A percentile compares a stretch with the other conserved stretches of the same genome.
These are phyloP conservation scores for Podospora pseudoanserina DNA, from an alignment of 495 filamentous ascomycete species.

Conservation along the genomic window DNA sequence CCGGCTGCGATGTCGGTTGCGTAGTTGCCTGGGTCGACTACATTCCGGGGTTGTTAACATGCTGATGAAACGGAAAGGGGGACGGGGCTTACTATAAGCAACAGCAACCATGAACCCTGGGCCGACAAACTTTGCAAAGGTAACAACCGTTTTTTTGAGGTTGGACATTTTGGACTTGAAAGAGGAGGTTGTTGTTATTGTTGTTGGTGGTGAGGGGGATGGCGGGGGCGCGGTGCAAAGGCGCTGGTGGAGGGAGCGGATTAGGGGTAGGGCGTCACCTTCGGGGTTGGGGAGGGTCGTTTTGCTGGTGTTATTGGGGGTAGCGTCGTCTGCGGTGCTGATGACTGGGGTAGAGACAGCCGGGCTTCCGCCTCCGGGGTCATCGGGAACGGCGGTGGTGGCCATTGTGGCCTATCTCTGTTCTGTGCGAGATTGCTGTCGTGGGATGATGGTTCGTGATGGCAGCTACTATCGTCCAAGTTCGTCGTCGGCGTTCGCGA, in stretches of 20 bases:
- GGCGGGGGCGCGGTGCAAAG: no score
- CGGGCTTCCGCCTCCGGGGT: neutral
- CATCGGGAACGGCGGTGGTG: neutral
- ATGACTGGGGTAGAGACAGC: neutral
- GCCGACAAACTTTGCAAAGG: slow-evolving; percentile 73
- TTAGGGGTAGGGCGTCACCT: neutral
- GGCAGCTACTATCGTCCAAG: no score
- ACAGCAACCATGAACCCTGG: slow-evolving; percentile 83
- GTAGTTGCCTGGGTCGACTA: slow-evolving; percentile 36
- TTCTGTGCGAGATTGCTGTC: no score
- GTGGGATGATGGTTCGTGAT: no score
- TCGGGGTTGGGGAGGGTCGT: neutral
- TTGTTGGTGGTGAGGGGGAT: no score
- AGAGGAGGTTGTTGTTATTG: neutral
- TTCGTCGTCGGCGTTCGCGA: no score
- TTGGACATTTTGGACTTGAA: slow-evolving; percentile 22
- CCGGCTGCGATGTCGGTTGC: slow-evolving; percentile 34
- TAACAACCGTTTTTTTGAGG: slow-evolving; percentile 44
- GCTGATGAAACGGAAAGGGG: neutral
- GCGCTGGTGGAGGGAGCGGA: neutral
- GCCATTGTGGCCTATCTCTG: neutral
- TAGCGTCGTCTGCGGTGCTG: neutral
- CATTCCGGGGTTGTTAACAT: neutral
- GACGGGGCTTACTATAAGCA: slow-evolving; percentile 46
- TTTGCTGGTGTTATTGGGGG: neutral